phyloP scores from a whole-genome alignment of 768 basidiomycete genomes.

The Xerocomellus amylosporus region DNA sequence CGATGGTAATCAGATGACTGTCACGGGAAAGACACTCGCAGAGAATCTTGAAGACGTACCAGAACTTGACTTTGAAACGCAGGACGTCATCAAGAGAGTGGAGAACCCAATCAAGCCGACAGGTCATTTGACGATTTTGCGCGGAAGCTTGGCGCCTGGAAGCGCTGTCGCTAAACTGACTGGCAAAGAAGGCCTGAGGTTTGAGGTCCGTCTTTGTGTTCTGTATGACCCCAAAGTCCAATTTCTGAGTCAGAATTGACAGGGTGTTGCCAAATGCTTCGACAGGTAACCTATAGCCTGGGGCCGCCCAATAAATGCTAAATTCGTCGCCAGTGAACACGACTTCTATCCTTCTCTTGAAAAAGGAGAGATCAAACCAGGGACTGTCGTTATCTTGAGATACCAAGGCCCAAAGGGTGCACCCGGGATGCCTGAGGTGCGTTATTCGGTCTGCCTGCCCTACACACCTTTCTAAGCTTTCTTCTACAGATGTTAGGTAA shows the following conservation, averaged over 20 bases:
- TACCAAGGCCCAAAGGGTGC: conserved; percentile 90
- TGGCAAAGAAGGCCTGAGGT: conserved; percentile 84
- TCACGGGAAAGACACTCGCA: conserved; percentile 87
- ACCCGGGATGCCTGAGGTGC: conserved; percentile 87
- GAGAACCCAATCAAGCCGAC: conserved; percentile 81
- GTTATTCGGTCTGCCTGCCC: conserved; percentile 1
- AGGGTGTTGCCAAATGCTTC: conserved; percentile 78
- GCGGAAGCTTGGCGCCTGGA: conserved; percentile 85
- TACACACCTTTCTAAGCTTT: not conserved
- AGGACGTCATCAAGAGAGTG: conserved; percentile 73
- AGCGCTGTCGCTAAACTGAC: conserved; percentile 91
- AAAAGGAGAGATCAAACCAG: conserved; percentile 70
- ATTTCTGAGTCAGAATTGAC: conserved; percentile 1
- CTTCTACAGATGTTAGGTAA: conserved; percentile 44
- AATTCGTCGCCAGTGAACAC: conserved; percentile 44
- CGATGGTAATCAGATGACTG: conserved; percentile 80
- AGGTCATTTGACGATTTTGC: conserved; percentile 83
- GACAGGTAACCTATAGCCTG: conserved; percentile 46
- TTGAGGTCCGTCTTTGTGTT: conserved; percentile 53
- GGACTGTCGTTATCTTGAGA: conserved; percentile 76
- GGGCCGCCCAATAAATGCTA: not conserved
- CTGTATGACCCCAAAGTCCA: not conserved
- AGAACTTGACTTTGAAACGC: conserved; percentile 66
- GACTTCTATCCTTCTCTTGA: conserved; percentile 73
- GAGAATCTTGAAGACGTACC: conserved; percentile 79